Evolutionary conservation across 1,284 basidiomycete genomes (phyloP).

Genomic region (Ceratobasidium sp.): DNA sequence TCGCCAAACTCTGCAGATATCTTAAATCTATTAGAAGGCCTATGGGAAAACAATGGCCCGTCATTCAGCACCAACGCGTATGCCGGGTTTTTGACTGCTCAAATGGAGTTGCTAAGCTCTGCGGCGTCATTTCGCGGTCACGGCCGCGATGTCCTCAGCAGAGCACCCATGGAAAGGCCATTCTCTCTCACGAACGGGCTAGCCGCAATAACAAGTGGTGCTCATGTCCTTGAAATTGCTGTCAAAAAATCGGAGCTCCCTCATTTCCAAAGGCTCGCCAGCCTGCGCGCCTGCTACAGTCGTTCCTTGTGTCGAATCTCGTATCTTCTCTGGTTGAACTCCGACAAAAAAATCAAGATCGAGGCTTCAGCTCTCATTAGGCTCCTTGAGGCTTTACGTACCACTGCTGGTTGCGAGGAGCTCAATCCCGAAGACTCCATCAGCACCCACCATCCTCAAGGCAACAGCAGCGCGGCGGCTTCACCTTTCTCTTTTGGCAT

Average conservation of each 20-base stretch:
- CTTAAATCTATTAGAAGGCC: not conserved
- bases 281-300: constrained; percentile 19
- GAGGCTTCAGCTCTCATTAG: not conserved
- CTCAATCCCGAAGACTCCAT: constrained; percentile 5
- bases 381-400: not conserved
- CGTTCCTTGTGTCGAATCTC: not conserved
- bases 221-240: not conserved
- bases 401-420: not conserved
- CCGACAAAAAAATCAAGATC: not conserved
- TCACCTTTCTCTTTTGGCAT: too few species aligned
- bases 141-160: too few species aligned
- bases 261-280: too few species aligned
- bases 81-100: not conserved
- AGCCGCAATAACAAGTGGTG: not conserved
- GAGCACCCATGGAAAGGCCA: too few species aligned
- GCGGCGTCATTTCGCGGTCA: not conserved
- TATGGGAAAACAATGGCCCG: not conserved
- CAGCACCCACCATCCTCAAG: constrained; percentile 8
- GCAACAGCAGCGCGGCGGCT: not conserved
- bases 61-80: not conserved
- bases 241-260: not conserved
- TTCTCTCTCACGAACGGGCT: not conserved
- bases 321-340: not conserved
- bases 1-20: too few species aligned
- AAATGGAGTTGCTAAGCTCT: constrained; percentile 1